These are phyloP conservation scores for Fusarium temperatum DNA, from an alignment of 2,329 filamentous ascomycete species.

Conservation along the genomic window DNA sequence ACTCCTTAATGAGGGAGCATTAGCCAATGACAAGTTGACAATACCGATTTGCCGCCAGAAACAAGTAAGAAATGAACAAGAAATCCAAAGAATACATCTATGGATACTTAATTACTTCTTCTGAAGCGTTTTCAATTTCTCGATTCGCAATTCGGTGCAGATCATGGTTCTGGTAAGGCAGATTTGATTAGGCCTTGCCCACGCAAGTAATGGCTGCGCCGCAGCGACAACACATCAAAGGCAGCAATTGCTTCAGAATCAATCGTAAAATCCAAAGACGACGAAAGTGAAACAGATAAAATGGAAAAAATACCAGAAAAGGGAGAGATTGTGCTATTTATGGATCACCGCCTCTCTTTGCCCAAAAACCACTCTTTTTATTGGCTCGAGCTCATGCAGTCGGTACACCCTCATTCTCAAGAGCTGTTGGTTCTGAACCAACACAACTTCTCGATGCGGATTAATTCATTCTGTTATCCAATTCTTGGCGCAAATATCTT, in stretches of 20 bases:
- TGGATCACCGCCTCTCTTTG: background rate
- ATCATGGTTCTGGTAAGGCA: background rate
- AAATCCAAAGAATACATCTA: background rate
- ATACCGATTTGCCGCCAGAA: too few relatives aligned
- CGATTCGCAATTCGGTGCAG: background rate
- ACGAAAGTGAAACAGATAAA: background rate
- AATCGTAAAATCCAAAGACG: background rate
- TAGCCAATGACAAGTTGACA: too few relatives aligned
- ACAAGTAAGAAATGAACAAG: accelerated
- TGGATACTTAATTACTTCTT: background rate
- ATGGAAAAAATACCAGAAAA: background rate
- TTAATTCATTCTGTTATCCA: background rate
- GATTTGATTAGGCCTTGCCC: accelerated
- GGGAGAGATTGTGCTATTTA: background rate
- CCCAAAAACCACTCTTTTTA: background rate
- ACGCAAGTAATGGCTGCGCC: background rate
- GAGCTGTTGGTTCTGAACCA: background rate
- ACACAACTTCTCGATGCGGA: background rate
- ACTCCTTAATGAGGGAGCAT: too few relatives aligned
- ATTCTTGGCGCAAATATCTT: background rate
- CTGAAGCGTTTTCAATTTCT: background rate
- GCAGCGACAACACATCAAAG: background rate
- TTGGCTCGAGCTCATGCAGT: background rate
- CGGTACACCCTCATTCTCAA: background rate
- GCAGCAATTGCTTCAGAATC: background rate